These are phyloP conservation scores for Carex kokanica DNA, from an alignment of 176 grass and related monocot genomes.

Conservation along the genomic window DNA sequence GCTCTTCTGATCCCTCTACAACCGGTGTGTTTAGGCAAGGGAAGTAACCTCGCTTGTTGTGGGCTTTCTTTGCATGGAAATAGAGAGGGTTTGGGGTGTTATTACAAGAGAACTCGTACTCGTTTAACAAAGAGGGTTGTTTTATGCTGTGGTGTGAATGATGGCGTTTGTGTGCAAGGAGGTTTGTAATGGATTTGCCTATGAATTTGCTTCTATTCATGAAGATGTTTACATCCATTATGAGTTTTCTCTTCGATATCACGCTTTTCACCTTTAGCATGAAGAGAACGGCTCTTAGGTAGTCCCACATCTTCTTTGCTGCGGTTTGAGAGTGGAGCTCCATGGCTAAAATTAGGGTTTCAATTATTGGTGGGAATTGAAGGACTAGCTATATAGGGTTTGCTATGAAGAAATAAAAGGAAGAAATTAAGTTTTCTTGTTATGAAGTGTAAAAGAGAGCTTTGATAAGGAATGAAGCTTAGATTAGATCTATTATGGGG, in stretches of 20 bases:
- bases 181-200: constrained; percentile 24
- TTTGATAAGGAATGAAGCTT: not conserved
- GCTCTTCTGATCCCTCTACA: constrained; percentile 11
- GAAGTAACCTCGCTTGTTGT: constrained; percentile 22
- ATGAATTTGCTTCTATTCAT: constrained; percentile 20
- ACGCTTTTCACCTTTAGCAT: constrained; percentile 26
- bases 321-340: constrained; percentile 23
- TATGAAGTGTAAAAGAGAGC: not conserved
- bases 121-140: not conserved
- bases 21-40: constrained; percentile 12
- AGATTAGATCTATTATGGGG: not conserved
- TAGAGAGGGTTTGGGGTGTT: not conserved
- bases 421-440: not conserved
- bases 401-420: not conserved
- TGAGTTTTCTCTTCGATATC: constrained; percentile 13
- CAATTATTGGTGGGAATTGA: not conserved
- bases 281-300: constrained; percentile 26
- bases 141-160: not conserved
- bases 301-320: constrained; percentile 24
- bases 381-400: not conserved
- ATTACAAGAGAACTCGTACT: constrained; percentile 12
- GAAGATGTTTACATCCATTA: constrained; percentile 27
- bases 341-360: constrained; percentile 1
- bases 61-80: constrained; percentile 15
- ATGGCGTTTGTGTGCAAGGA: not conserved